Evolutionary conservation across 2,329 filamentous ascomycete genomes (phyloP), one percentile per base, ranked within the genome.

Genomic region (Pseudogymnoascus sp.): DNA sequence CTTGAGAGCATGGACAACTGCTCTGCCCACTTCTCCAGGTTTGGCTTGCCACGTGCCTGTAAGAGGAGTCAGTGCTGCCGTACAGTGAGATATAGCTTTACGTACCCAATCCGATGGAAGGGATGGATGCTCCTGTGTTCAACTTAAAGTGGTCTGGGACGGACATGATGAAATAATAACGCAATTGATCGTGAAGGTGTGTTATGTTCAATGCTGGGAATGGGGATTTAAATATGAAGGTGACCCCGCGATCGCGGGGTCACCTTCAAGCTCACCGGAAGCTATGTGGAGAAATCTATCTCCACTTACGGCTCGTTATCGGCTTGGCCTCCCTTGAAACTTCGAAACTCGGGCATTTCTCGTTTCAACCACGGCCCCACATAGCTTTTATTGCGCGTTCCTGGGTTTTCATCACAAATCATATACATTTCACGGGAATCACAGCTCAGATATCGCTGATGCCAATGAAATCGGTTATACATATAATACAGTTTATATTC

Each of bases 1-100:
- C 60, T 81, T 79, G 66, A 90, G 85, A 35, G 88, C 87, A 62
- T 74, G 78, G 65, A 86, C 81, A n/a, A 78, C 74, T 3, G 71
- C 71, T 48, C 73, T 68, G 62, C 78, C 75, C 18, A 79, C 78
- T 64, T 80, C 75, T 58, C 74, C 69, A 60, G 69, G 76, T 9
- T 42, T 35, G 12, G 62, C 60, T 21, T 62, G 60, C 60, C 62
- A 63, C 18, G 59, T 62, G 35, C 61, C 61, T 60, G 13, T 29
- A 33, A 13, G 15, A 42, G 25, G 25, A 31, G 42, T 39, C 25
- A 58, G 33, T 18, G 12, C 4, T 2, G 12, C 25, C 6, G 8
- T 39, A 39, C 35, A 59, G n/a, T 15, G 25, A 35, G 36, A 8
- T 60, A 18, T 48, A 21, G 12, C 12, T 35, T 21, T 59, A 37